Base-by-base conservation (phyloP, 75 land plant genomes). In the Isoetes taiwanensis region DNA sequence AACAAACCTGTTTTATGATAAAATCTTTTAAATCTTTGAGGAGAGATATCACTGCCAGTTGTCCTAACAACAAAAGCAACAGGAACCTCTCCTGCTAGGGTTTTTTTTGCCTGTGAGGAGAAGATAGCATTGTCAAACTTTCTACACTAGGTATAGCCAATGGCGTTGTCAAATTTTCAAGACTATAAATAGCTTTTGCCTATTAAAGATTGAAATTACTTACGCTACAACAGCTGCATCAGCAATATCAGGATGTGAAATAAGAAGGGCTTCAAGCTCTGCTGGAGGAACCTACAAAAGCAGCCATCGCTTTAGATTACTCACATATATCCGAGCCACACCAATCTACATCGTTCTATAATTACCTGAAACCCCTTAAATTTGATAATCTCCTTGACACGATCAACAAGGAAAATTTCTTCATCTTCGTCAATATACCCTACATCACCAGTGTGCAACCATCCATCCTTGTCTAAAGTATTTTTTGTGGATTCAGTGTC, bases 21-120 rank as follows among this genome's bases (percentile, higher is more conserved):
- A 32, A 76, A 26, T 61, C 52, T 67, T 77, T 80, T 37, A 80
- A 65, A 3, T 77, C 82, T 34, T 80, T 73, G 30, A 72, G 73
- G n/a, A 3, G 66, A 65, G 12, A 76, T 17, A 9, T 54, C 58
- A 24, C 58, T 57, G 8, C 65, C 72, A 9, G 46, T 19, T 0
- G 72, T 59, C 50, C 41, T 57, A 17, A 76, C 80, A 11, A 79
- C 76, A 28, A 79, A 76, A 4, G 79, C 82, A 1, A 79, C 76
- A 0, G 80, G 82, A 16, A 79, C 56, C 56, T 79, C 82, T 30
- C 82, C 79, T 0, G 80, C 78, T 25, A 21, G 69, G 23, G 69
- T 81, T 80, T 81, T 54, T 78, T 78, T 70, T 77, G 69, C 63
- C 80, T 80, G 14, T 21, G 24, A 43, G 46, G 24, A 43, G 14